Percentiles rank a stretch among this genome's conserved stretches.
phyloP scores from a whole-genome alignment of 768 basidiomycete species.

The Pleurotus cornucopiae region DNA sequence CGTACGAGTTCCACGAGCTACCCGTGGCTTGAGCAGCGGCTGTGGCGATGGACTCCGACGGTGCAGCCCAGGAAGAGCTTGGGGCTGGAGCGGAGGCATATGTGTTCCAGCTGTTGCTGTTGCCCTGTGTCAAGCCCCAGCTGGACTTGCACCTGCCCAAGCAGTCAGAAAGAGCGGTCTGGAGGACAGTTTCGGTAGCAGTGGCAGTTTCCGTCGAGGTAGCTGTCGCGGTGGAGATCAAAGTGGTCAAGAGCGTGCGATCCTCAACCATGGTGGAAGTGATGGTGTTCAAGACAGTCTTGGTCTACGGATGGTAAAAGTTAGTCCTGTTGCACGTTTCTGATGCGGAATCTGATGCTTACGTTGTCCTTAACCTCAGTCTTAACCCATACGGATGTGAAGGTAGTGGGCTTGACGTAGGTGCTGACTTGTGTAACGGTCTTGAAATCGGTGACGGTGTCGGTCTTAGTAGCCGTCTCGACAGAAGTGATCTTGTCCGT shows the following conservation, averaged over 20 bases:
- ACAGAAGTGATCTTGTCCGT: slow-evolving; percentile 51
- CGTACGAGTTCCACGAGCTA: slow-evolving; percentile 7
- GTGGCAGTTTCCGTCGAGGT: slow-evolving; percentile 43
- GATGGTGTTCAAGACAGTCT: slow-evolving; percentile 53
- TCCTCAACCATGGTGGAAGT: slow-evolving; percentile 49
- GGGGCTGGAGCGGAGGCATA: slow-evolving; percentile 28
- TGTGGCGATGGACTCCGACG: slow-evolving; percentile 4
- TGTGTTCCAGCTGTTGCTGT: slow-evolving; percentile 45
- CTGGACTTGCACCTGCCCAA: slow-evolving; percentile 56
- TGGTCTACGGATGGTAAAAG: slow-evolving; percentile 33
- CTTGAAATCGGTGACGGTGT: slow-evolving; percentile 47
- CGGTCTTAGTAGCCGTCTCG: slow-evolving; percentile 53
- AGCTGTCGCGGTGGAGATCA: slow-evolving; percentile 42
- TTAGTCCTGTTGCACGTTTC: slow-evolving; percentile 1
- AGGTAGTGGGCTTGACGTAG: slow-evolving; percentile 53
- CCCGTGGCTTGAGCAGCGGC: slow-evolving; percentile 7
- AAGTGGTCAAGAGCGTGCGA: slow-evolving; percentile 44
- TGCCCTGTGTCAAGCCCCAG: slow-evolving; percentile 49
- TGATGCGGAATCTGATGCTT: slow-evolving; percentile 3
- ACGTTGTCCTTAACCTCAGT: slow-evolving; percentile 58
- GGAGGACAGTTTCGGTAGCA: slow-evolving; percentile 29
- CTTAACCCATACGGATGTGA: slow-evolving; percentile 47
- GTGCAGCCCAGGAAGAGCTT: not conserved
- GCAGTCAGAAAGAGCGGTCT: slow-evolving; percentile 52
- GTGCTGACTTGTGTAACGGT: slow-evolving; percentile 54